A percentile compares a stretch with the other conserved stretches of the same genome.
Conservation (phyloP, 352 stramenopile genomes). For the Phytopythium chamaehyphon region DNA sequence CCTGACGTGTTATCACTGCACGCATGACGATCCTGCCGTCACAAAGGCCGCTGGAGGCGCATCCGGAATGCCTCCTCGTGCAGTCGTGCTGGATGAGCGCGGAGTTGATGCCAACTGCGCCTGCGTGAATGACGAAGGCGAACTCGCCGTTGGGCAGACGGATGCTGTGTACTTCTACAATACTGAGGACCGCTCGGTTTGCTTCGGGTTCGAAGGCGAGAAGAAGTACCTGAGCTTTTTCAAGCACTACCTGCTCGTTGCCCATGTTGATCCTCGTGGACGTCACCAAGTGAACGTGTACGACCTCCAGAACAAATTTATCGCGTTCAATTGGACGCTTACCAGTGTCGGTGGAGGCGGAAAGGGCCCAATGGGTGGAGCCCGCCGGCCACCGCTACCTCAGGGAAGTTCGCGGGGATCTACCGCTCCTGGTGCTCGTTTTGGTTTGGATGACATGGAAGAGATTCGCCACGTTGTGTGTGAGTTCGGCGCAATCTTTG, state of each 20-base stretch:
- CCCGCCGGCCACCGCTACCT: slow-evolving; percentile 23
- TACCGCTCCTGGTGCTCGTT: slow-evolving; percentile 45
- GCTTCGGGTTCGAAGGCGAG: slow-evolving; percentile 85
- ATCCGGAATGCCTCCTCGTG: slow-evolving; percentile 56
- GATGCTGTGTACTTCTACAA: slow-evolving; percentile 90
- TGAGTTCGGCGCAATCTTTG: slow-evolving; percentile 86
- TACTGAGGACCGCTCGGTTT: slow-evolving; percentile 82
- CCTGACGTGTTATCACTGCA: slow-evolving; percentile 83
- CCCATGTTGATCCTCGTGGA: slow-evolving; percentile 74
- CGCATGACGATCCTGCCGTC: slow-evolving; percentile 73
- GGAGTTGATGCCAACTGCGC: slow-evolving; percentile 79
- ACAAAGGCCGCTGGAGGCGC: slow-evolving; percentile 64
- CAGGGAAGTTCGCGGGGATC: slow-evolving; percentile 23
- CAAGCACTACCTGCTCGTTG: slow-evolving; percentile 85
- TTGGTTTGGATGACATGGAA: slow-evolving; percentile 83
- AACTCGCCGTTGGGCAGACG: slow-evolving; percentile 79
- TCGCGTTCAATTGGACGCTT: slow-evolving; percentile 89
- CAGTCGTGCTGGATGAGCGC: slow-evolving; percentile 75
- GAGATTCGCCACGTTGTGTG: slow-evolving; percentile 84
- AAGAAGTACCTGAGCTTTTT: slow-evolving; percentile 87
- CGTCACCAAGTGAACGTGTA: slow-evolving; percentile 89
- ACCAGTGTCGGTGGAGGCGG: slow-evolving; percentile 40
- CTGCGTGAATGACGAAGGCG: slow-evolving; percentile 81
- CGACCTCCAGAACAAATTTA: slow-evolving; percentile 91
- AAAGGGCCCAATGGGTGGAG: slow-evolving; percentile 14